Conservation (phyloP, 352 stramenopile genomes). For the Peronospora farinosa region DNA sequence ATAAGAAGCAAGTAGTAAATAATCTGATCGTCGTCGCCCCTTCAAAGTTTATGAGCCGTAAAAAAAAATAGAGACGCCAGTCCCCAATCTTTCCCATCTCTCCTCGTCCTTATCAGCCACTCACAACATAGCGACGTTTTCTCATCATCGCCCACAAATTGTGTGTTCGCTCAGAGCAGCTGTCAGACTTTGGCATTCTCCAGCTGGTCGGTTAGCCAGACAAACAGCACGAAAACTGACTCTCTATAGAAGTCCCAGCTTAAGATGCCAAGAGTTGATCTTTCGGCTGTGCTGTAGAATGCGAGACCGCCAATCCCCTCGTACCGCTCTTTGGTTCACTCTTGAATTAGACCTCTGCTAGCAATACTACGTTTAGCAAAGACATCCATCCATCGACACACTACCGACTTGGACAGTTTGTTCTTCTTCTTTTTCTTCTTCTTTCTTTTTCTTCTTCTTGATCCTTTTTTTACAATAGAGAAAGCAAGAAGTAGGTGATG, state of each 20-base stretch:
- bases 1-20: no score
- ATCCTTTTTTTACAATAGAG: conserved; percentile 2
- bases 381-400: no score
- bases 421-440: no score
- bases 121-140: no score
- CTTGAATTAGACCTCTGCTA: conserved; percentile 30
- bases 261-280: conserved; percentile 5
- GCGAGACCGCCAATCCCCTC: conserved; percentile 2
- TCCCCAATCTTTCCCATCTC: no score
- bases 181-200: conserved; percentile 1
- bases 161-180: conserved; percentile 19
- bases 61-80: no score
- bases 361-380: neutral
- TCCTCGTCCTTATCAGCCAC: no score
- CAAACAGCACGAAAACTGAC: conserved; percentile 16
- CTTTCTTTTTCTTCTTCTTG: no score
- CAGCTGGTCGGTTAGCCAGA: conserved; percentile 10
- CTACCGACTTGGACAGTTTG: neutral
- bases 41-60: no score
- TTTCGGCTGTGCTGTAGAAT: neutral
- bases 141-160: conserved; percentile 4
- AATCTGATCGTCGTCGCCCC: no score
- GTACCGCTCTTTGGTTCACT: conserved; percentile 18
- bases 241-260: conserved; percentile 25
- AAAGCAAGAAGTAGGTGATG: conserved; percentile 12